Conservation (phyloP, 2,329 filamentous ascomycete species). For the Malbranchea cinnamomea region DNA sequence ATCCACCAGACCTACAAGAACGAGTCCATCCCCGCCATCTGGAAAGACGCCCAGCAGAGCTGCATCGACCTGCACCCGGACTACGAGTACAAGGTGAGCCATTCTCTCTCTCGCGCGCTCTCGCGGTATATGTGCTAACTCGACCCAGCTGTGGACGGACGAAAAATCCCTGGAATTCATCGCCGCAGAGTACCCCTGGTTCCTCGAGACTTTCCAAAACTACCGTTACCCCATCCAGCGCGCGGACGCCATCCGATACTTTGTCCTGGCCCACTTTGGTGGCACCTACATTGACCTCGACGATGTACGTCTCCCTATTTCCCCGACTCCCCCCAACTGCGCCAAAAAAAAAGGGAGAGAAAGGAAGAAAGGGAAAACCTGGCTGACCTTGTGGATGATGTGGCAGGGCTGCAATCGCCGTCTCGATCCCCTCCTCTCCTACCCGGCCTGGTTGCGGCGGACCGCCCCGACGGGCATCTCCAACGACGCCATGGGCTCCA, state of each 20-base stretch:
- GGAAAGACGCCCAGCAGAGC: constrained; percentile 49
- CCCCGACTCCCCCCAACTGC: background rate
- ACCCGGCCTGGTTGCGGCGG: constrained; percentile 55
- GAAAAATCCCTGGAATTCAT: constrained; percentile 56
- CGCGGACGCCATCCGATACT: constrained; percentile 66
- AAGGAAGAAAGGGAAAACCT: background rate
- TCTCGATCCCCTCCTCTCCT: constrained; percentile 52
- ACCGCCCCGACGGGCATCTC: constrained; percentile 65
- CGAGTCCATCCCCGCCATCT: constrained; percentile 50
- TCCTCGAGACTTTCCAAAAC: constrained; percentile 56
- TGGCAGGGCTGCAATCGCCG: constrained; percentile 52
- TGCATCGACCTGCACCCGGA: constrained; percentile 54
- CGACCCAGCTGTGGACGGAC: constrained; percentile 59
- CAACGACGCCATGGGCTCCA: constrained; percentile 65
- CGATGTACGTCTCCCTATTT: constrained; percentile 32
- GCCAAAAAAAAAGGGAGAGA: background rate
- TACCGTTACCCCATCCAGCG: constrained; percentile 65
- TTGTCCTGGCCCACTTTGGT: constrained; percentile 60
- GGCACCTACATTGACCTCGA: constrained; percentile 73
- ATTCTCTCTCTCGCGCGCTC: background rate
- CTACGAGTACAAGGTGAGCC: constrained; percentile 55
- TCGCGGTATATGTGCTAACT: background rate
- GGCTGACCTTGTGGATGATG: background rate
- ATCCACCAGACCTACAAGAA: constrained; percentile 67
- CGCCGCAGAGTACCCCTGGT: constrained; percentile 59